Conservation (phyloP, 257 asterid genomes). For the Galeopsis tetrahit region DNA sequence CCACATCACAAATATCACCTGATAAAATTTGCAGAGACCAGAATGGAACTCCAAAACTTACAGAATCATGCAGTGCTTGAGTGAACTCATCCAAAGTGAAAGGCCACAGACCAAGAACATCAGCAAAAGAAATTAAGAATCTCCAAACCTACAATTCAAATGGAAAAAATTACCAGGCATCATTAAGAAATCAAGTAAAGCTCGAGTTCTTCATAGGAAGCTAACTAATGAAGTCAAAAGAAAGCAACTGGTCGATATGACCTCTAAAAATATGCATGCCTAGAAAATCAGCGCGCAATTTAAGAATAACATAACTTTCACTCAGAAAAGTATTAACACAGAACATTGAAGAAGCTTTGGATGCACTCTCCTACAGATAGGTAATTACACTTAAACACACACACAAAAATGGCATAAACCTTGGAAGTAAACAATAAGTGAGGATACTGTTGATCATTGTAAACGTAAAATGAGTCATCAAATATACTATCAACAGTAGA, state of each 20-base stretch:
- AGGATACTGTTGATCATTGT: not conserved
- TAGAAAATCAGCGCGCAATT: conserved; percentile 8
- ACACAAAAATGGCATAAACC: not conserved
- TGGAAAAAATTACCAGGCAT: conserved; percentile 24
- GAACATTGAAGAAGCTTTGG: conserved; percentile 13
- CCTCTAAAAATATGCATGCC: conserved; percentile 11
- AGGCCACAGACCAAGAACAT: conserved; percentile 94
- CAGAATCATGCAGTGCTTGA: conserved; percentile 77
- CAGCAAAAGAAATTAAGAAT: conserved; percentile 83
- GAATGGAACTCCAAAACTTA: conserved; percentile 40
- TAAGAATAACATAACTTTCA: not conserved
- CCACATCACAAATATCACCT: conserved; percentile 6
- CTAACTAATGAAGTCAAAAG: conserved; percentile 20
- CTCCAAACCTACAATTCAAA: conserved; percentile 71
- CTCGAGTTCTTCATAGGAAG: conserved; percentile 19
- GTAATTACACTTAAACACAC: not conserved
- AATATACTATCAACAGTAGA: conserved; percentile 7
- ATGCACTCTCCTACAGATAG: conserved; percentile 11
- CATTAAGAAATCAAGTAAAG: conserved; percentile 21
- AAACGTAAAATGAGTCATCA: conserved; percentile 16
- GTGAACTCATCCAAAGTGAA: conserved; percentile 87
- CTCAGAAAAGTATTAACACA: not conserved
- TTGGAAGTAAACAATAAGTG: not conserved
- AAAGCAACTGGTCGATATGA: not conserved
- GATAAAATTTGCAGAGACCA: conserved; percentile 20